phyloP scores from a whole-genome alignment of 2,329 filamentous ascomycete species.

The Albifimbria verrucaria region DNA sequence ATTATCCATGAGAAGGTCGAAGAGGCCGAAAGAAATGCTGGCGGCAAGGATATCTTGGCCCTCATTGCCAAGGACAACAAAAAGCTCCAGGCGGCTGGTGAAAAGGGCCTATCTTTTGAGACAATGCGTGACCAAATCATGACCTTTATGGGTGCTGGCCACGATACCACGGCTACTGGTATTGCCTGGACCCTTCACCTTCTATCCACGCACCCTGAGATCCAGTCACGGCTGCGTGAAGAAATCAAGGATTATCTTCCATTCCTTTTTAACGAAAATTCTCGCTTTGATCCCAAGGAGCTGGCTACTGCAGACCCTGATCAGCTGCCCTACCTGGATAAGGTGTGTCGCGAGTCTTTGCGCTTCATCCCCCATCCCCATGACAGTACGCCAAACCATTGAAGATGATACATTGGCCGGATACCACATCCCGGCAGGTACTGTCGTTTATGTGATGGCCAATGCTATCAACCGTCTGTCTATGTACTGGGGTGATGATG shows the following conservation, averaged over 20 bases:
- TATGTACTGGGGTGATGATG: constrained; percentile 36
- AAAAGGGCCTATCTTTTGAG: constrained; percentile 30
- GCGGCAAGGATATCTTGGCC: constrained; percentile 34
- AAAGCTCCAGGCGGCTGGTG: constrained; percentile 32
- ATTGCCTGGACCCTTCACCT: constrained; percentile 40
- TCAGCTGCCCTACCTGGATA: constrained; percentile 39
- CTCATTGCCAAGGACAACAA: constrained; percentile 38
- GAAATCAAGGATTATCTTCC: constrained; percentile 29
- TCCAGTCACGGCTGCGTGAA: constrained; percentile 35
- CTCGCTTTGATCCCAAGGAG: constrained; percentile 24
- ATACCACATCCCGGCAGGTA: constrained; percentile 37
- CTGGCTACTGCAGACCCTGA: constrained; percentile 17
- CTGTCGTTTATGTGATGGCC: constrained; percentile 38
- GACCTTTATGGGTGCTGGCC: constrained; percentile 38
- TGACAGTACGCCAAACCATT: constrained; percentile 28
- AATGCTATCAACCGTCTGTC: constrained; percentile 38
- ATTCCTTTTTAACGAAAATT: constrained; percentile 31
- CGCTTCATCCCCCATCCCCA: constrained; percentile 39
- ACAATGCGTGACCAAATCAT: constrained; percentile 29
- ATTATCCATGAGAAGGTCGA: constrained; percentile 32
- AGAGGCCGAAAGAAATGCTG: constrained; percentile 25
- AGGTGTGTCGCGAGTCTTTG: constrained; percentile 42
- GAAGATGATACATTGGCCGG: constrained; percentile 34
- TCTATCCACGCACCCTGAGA: constrained; percentile 33
- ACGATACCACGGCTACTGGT: constrained; percentile 41